phyloP scores from a whole-genome alignment of 176 grass and related monocot species.

The Saccharum officinarum region DNA sequence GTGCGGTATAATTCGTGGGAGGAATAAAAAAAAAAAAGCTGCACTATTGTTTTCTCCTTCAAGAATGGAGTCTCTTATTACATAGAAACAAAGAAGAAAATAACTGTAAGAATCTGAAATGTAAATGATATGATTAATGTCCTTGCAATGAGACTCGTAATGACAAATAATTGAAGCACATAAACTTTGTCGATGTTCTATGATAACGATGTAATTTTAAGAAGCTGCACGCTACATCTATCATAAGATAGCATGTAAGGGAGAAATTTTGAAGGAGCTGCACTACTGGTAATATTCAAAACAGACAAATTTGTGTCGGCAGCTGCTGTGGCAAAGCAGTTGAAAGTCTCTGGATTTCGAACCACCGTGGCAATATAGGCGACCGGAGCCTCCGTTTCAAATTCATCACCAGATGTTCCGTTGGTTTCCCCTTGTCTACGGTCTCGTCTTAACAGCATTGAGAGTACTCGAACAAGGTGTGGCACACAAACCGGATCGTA shows the following conservation, averaged over 20 bases:
- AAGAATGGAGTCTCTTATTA: background rate
- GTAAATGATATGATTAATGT: background rate
- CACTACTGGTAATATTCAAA: conserved; percentile 46
- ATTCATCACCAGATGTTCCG: background rate
- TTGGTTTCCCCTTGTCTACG: background rate
- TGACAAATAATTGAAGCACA: background rate
- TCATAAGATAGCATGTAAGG: conserved; percentile 84
- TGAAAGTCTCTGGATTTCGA: conserved; percentile 75
- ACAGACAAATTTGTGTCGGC: conserved; percentile 56
- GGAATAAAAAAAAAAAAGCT: background rate
- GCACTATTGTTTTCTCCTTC: background rate
- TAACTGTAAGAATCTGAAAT: background rate
- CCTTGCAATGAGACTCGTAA: background rate
- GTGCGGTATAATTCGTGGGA: background rate
- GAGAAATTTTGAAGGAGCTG: conserved; percentile 53
- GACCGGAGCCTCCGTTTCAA: conserved; percentile 28
- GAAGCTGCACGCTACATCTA: conserved; percentile 70
- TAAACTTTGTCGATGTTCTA: background rate
- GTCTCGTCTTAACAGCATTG: conserved; percentile 29
- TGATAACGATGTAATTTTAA: conserved; percentile 34
- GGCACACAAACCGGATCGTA: conserved; percentile 72
- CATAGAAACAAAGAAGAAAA: background rate
- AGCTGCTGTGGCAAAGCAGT: conserved; percentile 62
- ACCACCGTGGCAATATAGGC: conserved; percentile 82
- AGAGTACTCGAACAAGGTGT: conserved; percentile 70